Conservation (phyloP, 2,329 filamentous ascomycete genomes). For the Aureobasidium mangrovei region DNA sequence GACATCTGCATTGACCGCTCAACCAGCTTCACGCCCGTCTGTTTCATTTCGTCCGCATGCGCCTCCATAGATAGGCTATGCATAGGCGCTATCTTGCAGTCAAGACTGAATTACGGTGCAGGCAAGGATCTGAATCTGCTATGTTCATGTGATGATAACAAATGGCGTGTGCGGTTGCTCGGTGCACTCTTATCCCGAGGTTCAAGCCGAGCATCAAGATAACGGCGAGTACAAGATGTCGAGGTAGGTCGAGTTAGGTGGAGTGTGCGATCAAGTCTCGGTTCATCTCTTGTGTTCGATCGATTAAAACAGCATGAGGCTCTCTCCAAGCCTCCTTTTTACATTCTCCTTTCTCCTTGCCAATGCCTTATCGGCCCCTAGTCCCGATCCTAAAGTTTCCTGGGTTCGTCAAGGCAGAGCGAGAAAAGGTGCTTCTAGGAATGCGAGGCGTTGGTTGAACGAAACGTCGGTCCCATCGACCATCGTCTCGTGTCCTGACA, state of each 20-base stretch:
- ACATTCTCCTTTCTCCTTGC: not conserved
- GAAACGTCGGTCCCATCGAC: not conserved
- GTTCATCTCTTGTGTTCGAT: not conserved
- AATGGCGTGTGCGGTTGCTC: not conserved
- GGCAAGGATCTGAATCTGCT: not conserved
- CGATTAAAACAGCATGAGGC: not conserved
- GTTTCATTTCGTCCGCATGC: not conserved
- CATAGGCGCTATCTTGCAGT: not conserved
- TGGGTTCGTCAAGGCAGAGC: constrained; percentile 19
- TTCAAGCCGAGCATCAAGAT: not conserved
- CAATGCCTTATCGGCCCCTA: constrained; percentile 7
- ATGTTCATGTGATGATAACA: not conserved
- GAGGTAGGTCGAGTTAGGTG: not conserved
- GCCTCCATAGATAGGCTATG: not conserved
- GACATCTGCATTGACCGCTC: not conserved
- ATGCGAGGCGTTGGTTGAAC: constrained; percentile 16
- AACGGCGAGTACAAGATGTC: not conserved
- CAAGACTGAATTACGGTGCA: not conserved
- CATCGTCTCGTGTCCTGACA: constrained; percentile 15
- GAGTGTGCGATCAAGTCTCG: not conserved
- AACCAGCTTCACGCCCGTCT: not conserved
- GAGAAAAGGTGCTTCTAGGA: constrained; percentile 15
- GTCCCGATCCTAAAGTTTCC: constrained; percentile 18
- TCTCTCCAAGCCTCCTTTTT: not conserved
- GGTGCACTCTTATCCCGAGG: not conserved